These are phyloP conservation scores for Berberis thunbergii DNA, from an alignment of 164 flowering plant species.

Conservation along the genomic window DNA sequence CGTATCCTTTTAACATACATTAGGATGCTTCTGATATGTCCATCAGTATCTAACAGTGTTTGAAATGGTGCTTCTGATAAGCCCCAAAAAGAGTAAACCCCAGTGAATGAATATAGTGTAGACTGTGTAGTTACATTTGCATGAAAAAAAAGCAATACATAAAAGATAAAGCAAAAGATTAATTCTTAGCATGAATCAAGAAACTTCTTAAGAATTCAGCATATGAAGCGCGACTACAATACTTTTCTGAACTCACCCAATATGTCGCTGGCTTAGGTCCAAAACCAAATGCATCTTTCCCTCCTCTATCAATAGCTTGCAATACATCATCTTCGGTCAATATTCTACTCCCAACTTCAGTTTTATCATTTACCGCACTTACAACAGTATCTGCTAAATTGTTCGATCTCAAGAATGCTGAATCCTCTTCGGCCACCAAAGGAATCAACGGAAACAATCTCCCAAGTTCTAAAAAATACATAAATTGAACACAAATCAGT, in stretches of 20 bases:
- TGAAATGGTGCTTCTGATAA: too few species aligned
- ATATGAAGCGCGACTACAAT: too few species aligned
- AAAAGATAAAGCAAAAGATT: too few species aligned
- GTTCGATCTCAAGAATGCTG: slow-evolving; percentile 50
- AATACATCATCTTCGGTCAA: slow-evolving; percentile 45
- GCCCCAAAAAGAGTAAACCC: too few species aligned
- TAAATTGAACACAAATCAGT: neutral
- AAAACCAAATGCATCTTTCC: slow-evolving; percentile 49
- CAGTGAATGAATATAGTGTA: too few species aligned
- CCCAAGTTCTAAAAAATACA: slow-evolving; percentile 38
- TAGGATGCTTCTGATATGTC: too few species aligned
- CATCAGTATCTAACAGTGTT: too few species aligned
- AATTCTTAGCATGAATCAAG: too few species aligned
- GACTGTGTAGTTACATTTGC: too few species aligned
- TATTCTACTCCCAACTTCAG: slow-evolving; percentile 19
- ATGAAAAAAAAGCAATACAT: too few species aligned
- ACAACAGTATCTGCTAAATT: slow-evolving; percentile 20
- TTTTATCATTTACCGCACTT: slow-evolving; percentile 46
- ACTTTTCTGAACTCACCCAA: slow-evolving; percentile 37
- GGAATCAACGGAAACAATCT: slow-evolving; percentile 72
- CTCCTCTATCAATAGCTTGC: slow-evolving; percentile 90
- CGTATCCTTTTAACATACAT: too few species aligned
- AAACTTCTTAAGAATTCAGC: too few species aligned
- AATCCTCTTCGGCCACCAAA: slow-evolving; percentile 95
- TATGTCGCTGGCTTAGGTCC: slow-evolving; percentile 68